Evolutionary conservation across 441 rosid species (phyloP), one percentile per base, ranked within the genome.

Genomic region (Mallotus japonicus): DNA sequence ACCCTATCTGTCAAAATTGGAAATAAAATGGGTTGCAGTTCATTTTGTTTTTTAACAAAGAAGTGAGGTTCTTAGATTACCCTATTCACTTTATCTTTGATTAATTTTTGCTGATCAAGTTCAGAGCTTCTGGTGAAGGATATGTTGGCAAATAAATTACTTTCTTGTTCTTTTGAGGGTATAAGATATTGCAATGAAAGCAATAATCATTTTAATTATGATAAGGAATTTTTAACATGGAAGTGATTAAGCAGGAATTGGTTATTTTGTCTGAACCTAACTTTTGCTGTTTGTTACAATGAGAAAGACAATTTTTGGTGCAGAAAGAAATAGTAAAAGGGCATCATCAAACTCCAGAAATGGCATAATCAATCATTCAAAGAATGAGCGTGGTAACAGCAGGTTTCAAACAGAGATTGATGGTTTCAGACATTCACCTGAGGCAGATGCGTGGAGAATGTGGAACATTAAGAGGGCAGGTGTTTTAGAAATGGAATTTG

Each of bases 401-500:
- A 73, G 73, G 22, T 63, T 86, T 70, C 70, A 71, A 22, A 77
- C 81, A 49, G 73, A 84, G 47, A 74, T 59, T 44, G 80, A 62
- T 75, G 77, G 73, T 73, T 74, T 75, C 6, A 72, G 71, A 75
- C 78, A 76, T 75, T 79, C 86, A 32, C 67, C 72, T 73, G 76
- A 82, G 76, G 83, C 87, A 40, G 88, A 82, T 69, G 74, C 77
- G 47, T 90, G 97, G 97, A 90, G 91, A 76, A 80, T 84, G 16
- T 87, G 96, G 97, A 89, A 89, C 86, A 81, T 80, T 81, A 83
- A 79, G 71, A 86, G 94, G 77, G 87, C 95, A 59, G 92, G 85
- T 40, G 78, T 79, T 82, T 67, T 80, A 19, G 85, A 80, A 74
- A 69, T 61, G 78, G 85, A 86, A 73, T 87, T 90, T 80, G 91